Evolutionary conservation across 352 stramenopile species (phyloP).

Genomic region (Phytophthora megakarya): DNA sequence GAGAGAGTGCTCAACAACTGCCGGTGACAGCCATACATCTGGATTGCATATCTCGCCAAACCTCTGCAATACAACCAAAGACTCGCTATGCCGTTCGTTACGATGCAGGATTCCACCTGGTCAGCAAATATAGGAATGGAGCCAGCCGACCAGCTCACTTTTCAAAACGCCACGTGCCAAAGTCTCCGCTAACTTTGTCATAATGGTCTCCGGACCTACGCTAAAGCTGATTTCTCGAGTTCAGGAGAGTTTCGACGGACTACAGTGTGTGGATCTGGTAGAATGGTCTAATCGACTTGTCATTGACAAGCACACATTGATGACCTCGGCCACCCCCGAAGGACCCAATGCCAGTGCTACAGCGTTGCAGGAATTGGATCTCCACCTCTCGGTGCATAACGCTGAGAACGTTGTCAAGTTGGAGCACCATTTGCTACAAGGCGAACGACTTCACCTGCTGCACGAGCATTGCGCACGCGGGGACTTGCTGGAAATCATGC

Average conservation of each 20-base stretch:
- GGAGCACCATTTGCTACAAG: constrained; percentile 49
- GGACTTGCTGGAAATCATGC: constrained; percentile 62
- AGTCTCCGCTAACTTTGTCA: background rate
- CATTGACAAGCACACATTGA: constrained; percentile 69
- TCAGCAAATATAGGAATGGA: constrained; percentile 11
- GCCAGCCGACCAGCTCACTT: constrained; percentile 15
- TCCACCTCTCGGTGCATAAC: constrained; percentile 55
- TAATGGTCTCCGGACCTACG: constrained; percentile 7
- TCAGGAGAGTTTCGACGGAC: constrained; percentile 38
- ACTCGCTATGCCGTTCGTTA: constrained; percentile 21
- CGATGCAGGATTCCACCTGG: constrained; percentile 19
- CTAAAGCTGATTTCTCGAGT: constrained; percentile 40
- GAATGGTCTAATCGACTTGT: constrained; percentile 39
- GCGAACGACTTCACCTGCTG: constrained; percentile 60
- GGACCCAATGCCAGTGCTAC: constrained; percentile 39
- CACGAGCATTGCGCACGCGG: constrained; percentile 71
- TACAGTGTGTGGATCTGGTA: constrained; percentile 66
- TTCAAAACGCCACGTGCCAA: constrained; percentile 17
- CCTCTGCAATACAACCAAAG: constrained; percentile 16
- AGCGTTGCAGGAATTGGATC: constrained; percentile 69
- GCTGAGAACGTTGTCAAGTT: constrained; percentile 54
- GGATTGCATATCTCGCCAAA: constrained; percentile 11
- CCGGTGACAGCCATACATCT: constrained; percentile 22
- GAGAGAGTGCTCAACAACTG: constrained; percentile 17
- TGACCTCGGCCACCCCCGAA: constrained; percentile 32